Evolutionary conservation across 2,329 filamentous ascomycete genomes (phyloP).

Genomic region (Thielaviopsis punctulata): DNA sequence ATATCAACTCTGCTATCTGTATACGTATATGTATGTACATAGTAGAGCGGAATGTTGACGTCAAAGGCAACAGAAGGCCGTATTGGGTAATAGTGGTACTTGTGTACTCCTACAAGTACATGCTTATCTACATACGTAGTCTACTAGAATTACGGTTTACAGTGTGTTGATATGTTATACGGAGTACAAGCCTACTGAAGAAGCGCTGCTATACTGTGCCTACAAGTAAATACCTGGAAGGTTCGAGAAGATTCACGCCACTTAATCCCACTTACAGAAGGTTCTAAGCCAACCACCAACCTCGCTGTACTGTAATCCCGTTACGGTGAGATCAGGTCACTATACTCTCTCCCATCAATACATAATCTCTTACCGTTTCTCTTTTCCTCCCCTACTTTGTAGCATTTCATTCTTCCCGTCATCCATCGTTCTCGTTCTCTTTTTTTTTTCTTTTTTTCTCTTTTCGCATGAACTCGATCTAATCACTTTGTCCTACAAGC

Average conservation of each 20-base stretch:
- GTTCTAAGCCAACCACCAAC: neutral
- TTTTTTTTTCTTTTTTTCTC: too few relatives aligned
- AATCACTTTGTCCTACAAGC: too few relatives aligned
- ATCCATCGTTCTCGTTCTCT: too few relatives aligned
- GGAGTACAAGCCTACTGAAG: neutral
- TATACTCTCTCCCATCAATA: neutral
- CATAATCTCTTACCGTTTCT: conserved; percentile 4
- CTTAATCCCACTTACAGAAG: neutral
- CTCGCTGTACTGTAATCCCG: neutral
- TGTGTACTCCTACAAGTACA: too few relatives aligned
- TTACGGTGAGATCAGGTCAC: neutral
- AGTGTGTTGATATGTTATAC: too few relatives aligned
- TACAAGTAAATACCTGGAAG: neutral
- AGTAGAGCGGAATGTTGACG: too few relatives aligned
- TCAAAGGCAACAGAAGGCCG: too few relatives aligned
- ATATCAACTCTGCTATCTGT: too few relatives aligned
- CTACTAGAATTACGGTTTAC: neutral
- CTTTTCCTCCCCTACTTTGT: neutral
- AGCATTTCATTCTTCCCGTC: conserved; percentile 6
- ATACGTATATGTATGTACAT: too few relatives aligned
- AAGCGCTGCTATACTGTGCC: neutral
- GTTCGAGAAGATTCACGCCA: neutral
- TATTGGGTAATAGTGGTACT: too few relatives aligned
- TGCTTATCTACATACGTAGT: neutral
- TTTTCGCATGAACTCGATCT: too few relatives aligned